These are phyloP conservation scores for Trichaptum fuscoviolaceum DNA, from an alignment of 768 basidiomycete species.

Conservation along the genomic window DNA sequence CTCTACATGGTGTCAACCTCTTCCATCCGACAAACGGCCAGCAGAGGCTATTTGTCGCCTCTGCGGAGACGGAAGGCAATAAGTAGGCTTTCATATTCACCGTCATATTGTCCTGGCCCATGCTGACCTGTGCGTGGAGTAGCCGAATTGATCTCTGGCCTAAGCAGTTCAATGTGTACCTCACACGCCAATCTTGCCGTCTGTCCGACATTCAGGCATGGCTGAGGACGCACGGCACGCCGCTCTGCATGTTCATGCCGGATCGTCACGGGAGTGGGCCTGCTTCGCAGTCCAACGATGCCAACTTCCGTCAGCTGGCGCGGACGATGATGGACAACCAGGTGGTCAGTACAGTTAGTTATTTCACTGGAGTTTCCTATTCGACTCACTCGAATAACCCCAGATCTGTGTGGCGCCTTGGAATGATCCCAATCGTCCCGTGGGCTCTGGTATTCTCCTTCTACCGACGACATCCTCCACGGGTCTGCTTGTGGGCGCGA, in stretches of 20 bases:
- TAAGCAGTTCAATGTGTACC: conserved; percentile 35
- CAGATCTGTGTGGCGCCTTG: conserved; percentile 51
- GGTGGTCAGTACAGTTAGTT: conserved; percentile 35
- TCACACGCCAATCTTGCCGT: conserved; percentile 35
- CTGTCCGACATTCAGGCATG: conserved; percentile 46
- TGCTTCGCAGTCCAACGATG: conserved; percentile 44
- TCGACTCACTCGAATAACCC: conserved; percentile 3
- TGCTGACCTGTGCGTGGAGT: conserved; percentile 13
- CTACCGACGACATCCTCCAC: conserved; percentile 48
- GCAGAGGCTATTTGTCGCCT: conserved; percentile 53
- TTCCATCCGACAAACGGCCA: conserved; percentile 39
- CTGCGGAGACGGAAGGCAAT: conserved; percentile 68
- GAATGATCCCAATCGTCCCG: conserved; percentile 37
- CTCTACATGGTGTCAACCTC: conserved; percentile 43
- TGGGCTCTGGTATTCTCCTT: conserved; percentile 48
- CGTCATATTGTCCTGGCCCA: not conserved
- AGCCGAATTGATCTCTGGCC: conserved; percentile 58
- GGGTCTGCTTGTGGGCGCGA: conserved; percentile 44
- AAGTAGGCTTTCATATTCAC: conserved; percentile 38
- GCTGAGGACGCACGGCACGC: conserved; percentile 39
- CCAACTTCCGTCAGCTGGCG: conserved; percentile 51
- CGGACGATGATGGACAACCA: conserved; percentile 45
- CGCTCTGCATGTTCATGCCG: conserved; percentile 60
- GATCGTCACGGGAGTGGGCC: conserved; percentile 49
- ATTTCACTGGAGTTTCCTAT: no score